Evolutionary conservation across 2,329 filamentous ascomycete species (phyloP).

Genomic region (Xylariaceae sp.): DNA sequence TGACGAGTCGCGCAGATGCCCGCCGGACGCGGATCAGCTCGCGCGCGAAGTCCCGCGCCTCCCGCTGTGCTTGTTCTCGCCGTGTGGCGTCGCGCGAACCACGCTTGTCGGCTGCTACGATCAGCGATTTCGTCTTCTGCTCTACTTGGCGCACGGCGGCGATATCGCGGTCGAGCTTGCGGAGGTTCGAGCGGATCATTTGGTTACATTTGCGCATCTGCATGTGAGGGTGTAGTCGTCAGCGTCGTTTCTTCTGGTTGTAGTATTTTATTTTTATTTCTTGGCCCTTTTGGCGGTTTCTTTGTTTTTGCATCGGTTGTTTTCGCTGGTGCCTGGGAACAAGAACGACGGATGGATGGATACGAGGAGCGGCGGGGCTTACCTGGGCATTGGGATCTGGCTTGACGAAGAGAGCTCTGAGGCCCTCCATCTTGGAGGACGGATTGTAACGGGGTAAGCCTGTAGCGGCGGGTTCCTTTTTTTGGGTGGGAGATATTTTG

Average conservation of each 20-base stretch:
- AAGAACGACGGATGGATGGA: background rate
- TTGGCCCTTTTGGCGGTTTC: background rate
- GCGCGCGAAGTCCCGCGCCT: slow-evolving; percentile 86
- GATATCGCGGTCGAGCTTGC: slow-evolving; percentile 95
- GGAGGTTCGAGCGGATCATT: slow-evolving; percentile 86
- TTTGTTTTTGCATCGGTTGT: background rate
- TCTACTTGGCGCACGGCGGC: slow-evolving; percentile 78
- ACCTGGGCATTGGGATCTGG: slow-evolving; percentile 95
- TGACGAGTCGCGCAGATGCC: slow-evolving; percentile 75
- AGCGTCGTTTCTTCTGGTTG: no score
- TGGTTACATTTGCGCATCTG: slow-evolving; percentile 96
- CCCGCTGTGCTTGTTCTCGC: slow-evolving; percentile 77
- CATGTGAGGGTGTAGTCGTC: slow-evolving; percentile 1
- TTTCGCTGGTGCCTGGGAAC: background rate
- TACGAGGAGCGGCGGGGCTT: slow-evolving; percentile 41
- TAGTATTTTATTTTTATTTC: background rate
- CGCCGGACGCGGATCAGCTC: slow-evolving; percentile 86
- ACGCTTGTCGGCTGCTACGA: slow-evolving; percentile 81
- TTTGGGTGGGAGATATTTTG: background rate
- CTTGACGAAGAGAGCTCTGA: slow-evolving; percentile 86
- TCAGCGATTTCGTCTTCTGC: slow-evolving; percentile 82
- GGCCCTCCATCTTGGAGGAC: slow-evolving; percentile 74
- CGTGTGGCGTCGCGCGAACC: slow-evolving; percentile 81
- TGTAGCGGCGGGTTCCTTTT: background rate
- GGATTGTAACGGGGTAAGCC: background rate